phyloP scores from a whole-genome alignment of 345 rosid genomes.

The Draba incana region DNA sequence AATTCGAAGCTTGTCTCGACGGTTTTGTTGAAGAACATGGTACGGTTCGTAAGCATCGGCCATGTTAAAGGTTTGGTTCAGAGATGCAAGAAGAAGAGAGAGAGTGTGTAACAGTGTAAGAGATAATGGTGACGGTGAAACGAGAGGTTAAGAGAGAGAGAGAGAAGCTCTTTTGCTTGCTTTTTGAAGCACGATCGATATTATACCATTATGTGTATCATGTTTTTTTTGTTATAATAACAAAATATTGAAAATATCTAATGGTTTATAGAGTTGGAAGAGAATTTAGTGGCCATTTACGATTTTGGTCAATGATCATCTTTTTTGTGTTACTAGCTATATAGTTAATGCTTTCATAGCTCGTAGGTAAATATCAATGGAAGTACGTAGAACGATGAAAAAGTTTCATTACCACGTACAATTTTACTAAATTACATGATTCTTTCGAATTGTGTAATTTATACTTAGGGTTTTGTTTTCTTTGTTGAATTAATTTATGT shows the following conservation, averaged over 20 bases:
- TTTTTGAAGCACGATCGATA: constrained; percentile 39
- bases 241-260: constrained; percentile 14
- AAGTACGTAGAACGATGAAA: background rate
- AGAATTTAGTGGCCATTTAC: constrained; percentile 14
- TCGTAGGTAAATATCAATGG: background rate
- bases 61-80: constrained; percentile 13
- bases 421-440: constrained; percentile 1
- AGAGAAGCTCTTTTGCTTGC: constrained; percentile 35
- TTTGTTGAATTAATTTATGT: too few species aligned
- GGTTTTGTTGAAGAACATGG: constrained; percentile 91
- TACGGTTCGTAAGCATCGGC: constrained; percentile 81
- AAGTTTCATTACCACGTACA: background rate
- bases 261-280: constrained; percentile 1
- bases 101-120: constrained; percentile 49
- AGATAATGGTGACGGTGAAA: constrained; percentile 64
- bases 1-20: constrained; percentile 85
- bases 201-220: constrained; percentile 13
- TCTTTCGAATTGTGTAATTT: background rate
- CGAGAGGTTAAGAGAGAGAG: constrained; percentile 54
- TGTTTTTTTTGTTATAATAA: constrained; percentile 13
- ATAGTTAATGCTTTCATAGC: constrained; percentile 11
- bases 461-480: too few species aligned
- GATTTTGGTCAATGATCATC: constrained; percentile 35
- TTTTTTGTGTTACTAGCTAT: constrained; percentile 23
- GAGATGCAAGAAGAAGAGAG: constrained; percentile 6